Conservation (phyloP, 805 yeast genomes). For the Wickerhamomyces chambardii region DNA sequence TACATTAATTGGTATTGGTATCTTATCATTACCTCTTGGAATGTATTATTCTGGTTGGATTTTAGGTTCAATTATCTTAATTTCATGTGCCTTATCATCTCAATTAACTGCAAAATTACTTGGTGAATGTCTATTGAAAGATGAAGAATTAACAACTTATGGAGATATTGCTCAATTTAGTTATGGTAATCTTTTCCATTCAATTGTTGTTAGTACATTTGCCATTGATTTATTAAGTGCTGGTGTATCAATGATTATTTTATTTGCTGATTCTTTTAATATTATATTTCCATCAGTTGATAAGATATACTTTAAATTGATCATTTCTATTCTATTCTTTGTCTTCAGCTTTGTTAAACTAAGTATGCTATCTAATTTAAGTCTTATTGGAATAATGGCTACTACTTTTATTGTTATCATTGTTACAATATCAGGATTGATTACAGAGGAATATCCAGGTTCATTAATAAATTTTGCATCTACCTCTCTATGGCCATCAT, state of each 20-base stretch:
- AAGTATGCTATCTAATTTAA: conserved; percentile 42
- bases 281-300: conserved; percentile 32
- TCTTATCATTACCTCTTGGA: conserved; percentile 66
- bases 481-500: conserved; percentile 31
- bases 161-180: conserved; percentile 47
- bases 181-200: conserved; percentile 36
- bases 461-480: conserved; percentile 40
- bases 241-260: conserved; percentile 43
- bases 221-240: conserved; percentile 55
- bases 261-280: conserved; percentile 53
- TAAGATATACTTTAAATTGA: conserved; percentile 29
- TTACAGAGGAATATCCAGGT: conserved; percentile 38
- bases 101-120: conserved; percentile 44
- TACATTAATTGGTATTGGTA: conserved; percentile 68
- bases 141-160: conserved; percentile 37
- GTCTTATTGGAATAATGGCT: conserved; percentile 47
- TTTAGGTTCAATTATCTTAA: conserved; percentile 33
- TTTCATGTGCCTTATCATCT: conserved; percentile 38
- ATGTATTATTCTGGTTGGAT: conserved; percentile 62
- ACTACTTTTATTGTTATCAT: conserved; percentile 40
- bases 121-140: conserved; percentile 34
- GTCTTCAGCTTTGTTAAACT: conserved; percentile 46
- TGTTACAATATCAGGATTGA: conserved; percentile 37
- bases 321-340: conserved; percentile 30
- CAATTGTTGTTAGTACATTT: conserved; percentile 38